A percentile compares a stretch with the other conserved stretches of the same genome.
Evolutionary conservation across 2,329 filamentous ascomycete genomes (phyloP).

Genomic region (Ophiocordyceps camponoti-floridani): DNA sequence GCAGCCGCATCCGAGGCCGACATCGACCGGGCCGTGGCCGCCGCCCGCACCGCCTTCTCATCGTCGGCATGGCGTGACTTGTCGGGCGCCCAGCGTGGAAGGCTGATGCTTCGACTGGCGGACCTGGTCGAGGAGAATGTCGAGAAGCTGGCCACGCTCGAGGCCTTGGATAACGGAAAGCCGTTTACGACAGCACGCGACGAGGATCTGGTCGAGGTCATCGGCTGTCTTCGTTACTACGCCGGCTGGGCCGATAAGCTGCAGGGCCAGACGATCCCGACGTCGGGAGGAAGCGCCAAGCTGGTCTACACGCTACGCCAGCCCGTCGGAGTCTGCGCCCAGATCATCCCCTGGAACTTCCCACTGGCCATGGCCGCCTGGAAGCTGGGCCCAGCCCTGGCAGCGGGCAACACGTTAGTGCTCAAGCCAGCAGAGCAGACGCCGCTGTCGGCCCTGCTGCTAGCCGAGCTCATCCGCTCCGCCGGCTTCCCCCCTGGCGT

Average conservation of each 20-base stretch:
- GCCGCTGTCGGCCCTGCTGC: constrained; percentile 49
- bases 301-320: not conserved
- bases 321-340: constrained; percentile 56
- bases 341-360: constrained; percentile 86
- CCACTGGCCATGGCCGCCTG: constrained; percentile 64
- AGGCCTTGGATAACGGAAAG: constrained; percentile 82
- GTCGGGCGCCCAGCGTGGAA: constrained; percentile 50
- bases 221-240: constrained; percentile 53
- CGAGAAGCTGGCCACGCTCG: constrained; percentile 61
- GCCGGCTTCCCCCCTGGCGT: constrained; percentile 66
- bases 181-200: constrained; percentile 57
- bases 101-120: constrained; percentile 56
- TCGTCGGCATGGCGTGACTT: constrained; percentile 49
- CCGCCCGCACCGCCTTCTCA: constrained; percentile 74
- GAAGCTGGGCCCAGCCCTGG: constrained; percentile 64
- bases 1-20: constrained; percentile 80
- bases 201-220: constrained; percentile 49
- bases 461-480: constrained; percentile 49
- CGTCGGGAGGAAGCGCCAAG: constrained; percentile 39
- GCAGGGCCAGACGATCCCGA: constrained; percentile 70
- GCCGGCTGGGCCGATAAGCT: constrained; percentile 89
- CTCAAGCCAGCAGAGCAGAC: constrained; percentile 66
- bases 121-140: constrained; percentile 63
- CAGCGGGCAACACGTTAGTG: constrained; percentile 54
- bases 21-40: constrained; percentile 60